These are phyloP conservation scores for Neoscytalidium dimidiatum DNA, from an alignment of 2,329 filamentous ascomycete species.

Conservation along the genomic window DNA sequence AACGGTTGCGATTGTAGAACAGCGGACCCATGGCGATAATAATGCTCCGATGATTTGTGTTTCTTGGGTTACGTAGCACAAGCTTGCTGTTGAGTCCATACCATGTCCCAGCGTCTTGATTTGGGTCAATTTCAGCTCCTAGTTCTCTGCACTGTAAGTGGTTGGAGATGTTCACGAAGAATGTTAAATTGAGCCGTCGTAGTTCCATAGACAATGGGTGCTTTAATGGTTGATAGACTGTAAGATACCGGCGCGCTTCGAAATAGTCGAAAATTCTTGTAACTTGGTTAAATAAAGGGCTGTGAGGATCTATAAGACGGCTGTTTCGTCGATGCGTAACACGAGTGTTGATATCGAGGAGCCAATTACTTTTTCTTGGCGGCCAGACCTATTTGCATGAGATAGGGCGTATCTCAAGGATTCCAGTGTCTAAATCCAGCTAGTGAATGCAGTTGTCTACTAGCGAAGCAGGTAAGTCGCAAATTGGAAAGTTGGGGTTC, in stretches of 20 bases:
- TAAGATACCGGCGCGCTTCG: conserved; percentile 50
- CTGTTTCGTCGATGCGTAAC: conserved; percentile 29
- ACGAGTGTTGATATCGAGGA: conserved; percentile 34
- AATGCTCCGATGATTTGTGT: conserved; percentile 50
- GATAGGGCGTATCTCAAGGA: conserved; percentile 55
- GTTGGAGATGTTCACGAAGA: conserved; percentile 49
- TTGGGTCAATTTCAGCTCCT: conserved; percentile 46
- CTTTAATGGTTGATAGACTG: conserved; percentile 47
- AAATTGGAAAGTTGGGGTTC: conserved; percentile 55
- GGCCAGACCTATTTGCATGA: conserved; percentile 47
- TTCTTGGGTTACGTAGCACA: conserved; percentile 51
- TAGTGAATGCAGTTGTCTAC: conserved; percentile 60
- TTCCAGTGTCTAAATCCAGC: conserved; percentile 51
- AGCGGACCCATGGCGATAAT: conserved; percentile 54
- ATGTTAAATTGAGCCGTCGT: conserved; percentile 55
- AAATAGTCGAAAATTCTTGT: conserved; percentile 53
- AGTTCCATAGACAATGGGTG: conserved; percentile 50
- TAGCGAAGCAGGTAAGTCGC: too few species aligned
- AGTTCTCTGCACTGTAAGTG: conserved; percentile 55
- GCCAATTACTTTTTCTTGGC: conserved; percentile 42
- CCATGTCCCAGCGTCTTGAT: conserved; percentile 61
- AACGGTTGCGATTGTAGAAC: conserved; percentile 30
- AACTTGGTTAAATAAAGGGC: conserved; percentile 42
- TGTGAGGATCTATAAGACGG: conserved; percentile 53
- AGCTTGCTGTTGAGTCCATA: conserved; percentile 63